Evolutionary conservation across 106 monocot genomes (phyloP).

Genomic region (Xerophyta viscosa): DNA sequence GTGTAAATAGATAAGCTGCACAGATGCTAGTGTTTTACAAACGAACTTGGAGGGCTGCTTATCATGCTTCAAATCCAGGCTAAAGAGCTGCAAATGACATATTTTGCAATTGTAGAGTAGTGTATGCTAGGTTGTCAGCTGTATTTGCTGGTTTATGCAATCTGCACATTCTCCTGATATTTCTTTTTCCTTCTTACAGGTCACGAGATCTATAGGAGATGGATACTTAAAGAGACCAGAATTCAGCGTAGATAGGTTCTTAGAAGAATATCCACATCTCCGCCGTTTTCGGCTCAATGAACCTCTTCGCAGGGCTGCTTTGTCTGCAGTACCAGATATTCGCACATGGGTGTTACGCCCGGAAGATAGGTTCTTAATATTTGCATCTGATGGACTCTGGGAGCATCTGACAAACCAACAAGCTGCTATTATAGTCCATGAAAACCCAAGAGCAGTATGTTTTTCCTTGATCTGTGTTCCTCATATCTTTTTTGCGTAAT

Average conservation of each 20-base stretch:
- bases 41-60: no score
- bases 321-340: conserved; percentile 62
- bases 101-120: no score
- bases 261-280: conserved; percentile 39
- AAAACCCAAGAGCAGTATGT: conserved; percentile 63
- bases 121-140: no score
- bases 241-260: conserved; percentile 32
- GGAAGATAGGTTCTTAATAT: conserved; percentile 71
- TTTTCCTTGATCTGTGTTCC: not conserved
- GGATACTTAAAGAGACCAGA: conserved; percentile 74
- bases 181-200: no score
- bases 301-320: conserved; percentile 53
- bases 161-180: no score
- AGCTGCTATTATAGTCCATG: conserved; percentile 64
- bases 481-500: not conserved
- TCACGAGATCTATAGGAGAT: conserved; percentile 85
- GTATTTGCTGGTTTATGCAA: no score
- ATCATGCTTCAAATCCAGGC: no score
- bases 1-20: no score
- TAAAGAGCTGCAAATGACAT: no score
- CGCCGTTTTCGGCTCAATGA: conserved; percentile 50
- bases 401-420: conserved; percentile 82
- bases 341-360: conserved; percentile 38
- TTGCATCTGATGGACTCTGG: conserved; percentile 94
- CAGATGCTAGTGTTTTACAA: no score